Evolutionary conservation across 768 basidiomycete genomes (phyloP).

Genomic region (Paxillus ammoniavirescens): DNA sequence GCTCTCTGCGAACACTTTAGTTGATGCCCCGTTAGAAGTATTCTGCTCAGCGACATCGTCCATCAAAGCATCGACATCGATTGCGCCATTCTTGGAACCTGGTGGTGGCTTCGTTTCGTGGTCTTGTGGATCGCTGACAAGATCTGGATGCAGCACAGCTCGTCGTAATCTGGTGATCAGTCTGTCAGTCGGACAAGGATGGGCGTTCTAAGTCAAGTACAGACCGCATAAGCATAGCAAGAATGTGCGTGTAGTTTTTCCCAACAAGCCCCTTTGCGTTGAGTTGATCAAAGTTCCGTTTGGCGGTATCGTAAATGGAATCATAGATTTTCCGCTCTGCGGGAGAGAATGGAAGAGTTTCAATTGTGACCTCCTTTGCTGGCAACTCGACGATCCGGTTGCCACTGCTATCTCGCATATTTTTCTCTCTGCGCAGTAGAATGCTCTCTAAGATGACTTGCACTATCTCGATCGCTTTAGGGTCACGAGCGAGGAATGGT

Average conservation of each 20-base stretch:
- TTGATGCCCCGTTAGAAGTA: constrained; percentile 21
- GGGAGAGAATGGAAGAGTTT: constrained; percentile 76
- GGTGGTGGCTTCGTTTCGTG: constrained; percentile 35
- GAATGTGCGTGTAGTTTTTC: constrained; percentile 82
- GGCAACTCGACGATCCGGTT: constrained; percentile 88
- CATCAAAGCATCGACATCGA: constrained; percentile 62
- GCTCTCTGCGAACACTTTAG: constrained; percentile 55
- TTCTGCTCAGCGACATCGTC: constrained; percentile 44
- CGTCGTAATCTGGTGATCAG: constrained; percentile 65
- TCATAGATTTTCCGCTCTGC: constrained; percentile 88
- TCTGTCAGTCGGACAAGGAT: constrained; percentile 4
- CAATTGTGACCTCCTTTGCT: constrained; percentile 73
- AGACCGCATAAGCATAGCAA: constrained; percentile 94
- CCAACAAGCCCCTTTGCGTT: constrained; percentile 75
- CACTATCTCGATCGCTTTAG: constrained; percentile 91
- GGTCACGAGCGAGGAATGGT: constrained; percentile 88
- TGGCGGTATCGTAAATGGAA: constrained; percentile 77
- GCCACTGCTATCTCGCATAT: constrained; percentile 79
- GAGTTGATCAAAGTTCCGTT: constrained; percentile 75
- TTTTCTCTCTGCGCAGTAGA: constrained; percentile 88
- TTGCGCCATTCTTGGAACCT: constrained; percentile 32
- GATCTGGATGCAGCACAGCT: constrained; percentile 86
- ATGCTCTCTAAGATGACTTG: constrained; percentile 91
- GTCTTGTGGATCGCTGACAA: constrained; percentile 62
- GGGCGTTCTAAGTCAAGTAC: constrained; percentile 16